Evolutionary conservation across 106 monocot genomes (phyloP).

Genomic region (Dioscorea alata): DNA sequence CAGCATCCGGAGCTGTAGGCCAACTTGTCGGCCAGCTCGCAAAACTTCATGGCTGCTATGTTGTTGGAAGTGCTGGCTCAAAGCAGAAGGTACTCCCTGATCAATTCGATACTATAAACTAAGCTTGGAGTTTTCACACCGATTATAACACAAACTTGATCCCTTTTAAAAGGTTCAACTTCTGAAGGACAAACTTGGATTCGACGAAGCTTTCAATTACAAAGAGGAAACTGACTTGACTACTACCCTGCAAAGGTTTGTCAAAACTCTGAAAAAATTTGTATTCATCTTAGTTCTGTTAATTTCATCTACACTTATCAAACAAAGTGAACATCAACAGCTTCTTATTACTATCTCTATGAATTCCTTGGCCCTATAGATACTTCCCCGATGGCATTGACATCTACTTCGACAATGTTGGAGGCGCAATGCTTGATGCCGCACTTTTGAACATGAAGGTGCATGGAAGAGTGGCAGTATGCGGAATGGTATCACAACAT

Average conservation of each 20-base stretch:
- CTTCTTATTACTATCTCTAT: too few relatives aligned
- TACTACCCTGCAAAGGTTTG: slow-evolving; percentile 54
- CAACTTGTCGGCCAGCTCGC: slow-evolving; percentile 81
- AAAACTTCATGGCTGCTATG: slow-evolving; percentile 72
- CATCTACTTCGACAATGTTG: slow-evolving; percentile 90
- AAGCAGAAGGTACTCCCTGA: slow-evolving; percentile 42
- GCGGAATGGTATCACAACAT: slow-evolving; percentile 71
- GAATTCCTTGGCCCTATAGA: slow-evolving; percentile 19
- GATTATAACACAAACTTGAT: not conserved
- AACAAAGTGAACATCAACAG: too few relatives aligned
- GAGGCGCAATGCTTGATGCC: slow-evolving; percentile 68
- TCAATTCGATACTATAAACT: too few relatives aligned
- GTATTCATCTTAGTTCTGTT: too few relatives aligned
- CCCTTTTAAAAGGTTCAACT: slow-evolving; percentile 48
- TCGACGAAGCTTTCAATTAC: slow-evolving; percentile 93
- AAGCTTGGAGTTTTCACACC: not conserved
- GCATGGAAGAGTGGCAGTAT: slow-evolving; percentile 58
- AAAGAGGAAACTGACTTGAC: slow-evolving; percentile 64
- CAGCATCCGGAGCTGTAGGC: slow-evolving; percentile 85
- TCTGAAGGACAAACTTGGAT: slow-evolving; percentile 64
- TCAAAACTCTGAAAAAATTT: not conserved
- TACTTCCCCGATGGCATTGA: slow-evolving; percentile 77
- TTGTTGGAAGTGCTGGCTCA: slow-evolving; percentile 76
- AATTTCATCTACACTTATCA: too few relatives aligned
- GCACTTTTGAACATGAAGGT: slow-evolving; percentile 63